These are phyloP conservation scores for Saposhnikovia divaricata DNA, from an alignment of 129 eudicot species.

Conservation along the genomic window DNA sequence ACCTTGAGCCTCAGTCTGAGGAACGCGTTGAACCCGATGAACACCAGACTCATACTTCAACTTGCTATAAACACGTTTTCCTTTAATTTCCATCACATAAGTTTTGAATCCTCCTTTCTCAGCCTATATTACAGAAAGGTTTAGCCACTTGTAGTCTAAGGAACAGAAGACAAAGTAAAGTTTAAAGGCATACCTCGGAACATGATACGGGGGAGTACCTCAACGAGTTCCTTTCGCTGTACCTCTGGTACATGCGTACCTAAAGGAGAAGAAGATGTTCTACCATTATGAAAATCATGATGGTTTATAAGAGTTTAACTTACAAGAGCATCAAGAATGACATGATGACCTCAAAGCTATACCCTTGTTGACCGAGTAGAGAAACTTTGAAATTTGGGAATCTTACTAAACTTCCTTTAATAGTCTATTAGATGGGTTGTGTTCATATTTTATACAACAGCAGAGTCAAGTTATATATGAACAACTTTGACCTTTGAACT, in stretches of 20 bases:
- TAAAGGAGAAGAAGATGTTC: slow-evolving; percentile 20
- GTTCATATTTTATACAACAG: background rate
- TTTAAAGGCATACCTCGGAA: slow-evolving; percentile 65
- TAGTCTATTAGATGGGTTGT: background rate
- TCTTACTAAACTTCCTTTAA: background rate
- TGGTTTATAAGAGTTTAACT: slow-evolving; percentile 7
- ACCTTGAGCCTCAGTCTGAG: slow-evolving; percentile 97
- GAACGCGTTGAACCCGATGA: slow-evolving; percentile 98
- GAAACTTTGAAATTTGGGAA: background rate
- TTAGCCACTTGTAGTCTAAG: slow-evolving; percentile 16
- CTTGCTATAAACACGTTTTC: slow-evolving; percentile 89
- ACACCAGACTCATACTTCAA: slow-evolving; percentile 96
- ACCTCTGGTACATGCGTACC: slow-evolving; percentile 97
- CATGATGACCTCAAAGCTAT: background rate
- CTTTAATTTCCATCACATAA: slow-evolving; percentile 96
- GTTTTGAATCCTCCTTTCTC: slow-evolving; percentile 95
- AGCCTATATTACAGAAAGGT: slow-evolving; percentile 41
- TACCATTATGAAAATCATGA: background rate
- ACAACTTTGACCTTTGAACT: background rate
- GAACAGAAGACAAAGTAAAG: slow-evolving; percentile 2
- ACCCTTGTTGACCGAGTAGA: background rate
- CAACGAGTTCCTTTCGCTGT: slow-evolving; percentile 75
- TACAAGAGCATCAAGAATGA: slow-evolving; percentile 2
- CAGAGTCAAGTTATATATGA: background rate
- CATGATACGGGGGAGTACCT: slow-evolving; percentile 54